phyloP scores from a whole-genome alignment of 1,284 basidiomycete species.

The Puccinia hordei region DNA sequence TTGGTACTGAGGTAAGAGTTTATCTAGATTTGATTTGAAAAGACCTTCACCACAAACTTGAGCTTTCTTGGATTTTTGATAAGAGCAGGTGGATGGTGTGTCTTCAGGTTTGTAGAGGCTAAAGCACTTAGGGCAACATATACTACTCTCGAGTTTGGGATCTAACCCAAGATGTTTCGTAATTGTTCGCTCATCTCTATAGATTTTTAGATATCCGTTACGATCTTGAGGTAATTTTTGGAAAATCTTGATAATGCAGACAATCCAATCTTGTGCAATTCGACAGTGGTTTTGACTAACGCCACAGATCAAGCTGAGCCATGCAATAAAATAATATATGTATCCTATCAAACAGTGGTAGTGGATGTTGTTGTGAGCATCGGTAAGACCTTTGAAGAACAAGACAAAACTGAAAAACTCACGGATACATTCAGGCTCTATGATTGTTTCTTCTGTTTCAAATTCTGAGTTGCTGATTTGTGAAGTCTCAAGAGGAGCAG shows the following conservation, averaged over 20 bases:
- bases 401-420: neutral
- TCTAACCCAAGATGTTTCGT: too few species aligned
- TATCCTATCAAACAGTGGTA: neutral
- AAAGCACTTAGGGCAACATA: slow-evolving; percentile 29
- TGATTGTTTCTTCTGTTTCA: too few species aligned
- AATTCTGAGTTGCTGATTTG: too few species aligned
- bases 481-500: neutral
- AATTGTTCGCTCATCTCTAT: too few species aligned
- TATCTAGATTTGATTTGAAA: neutral
- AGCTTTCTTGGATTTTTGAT: neutral
- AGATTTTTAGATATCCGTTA: too few species aligned
- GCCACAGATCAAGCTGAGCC: slow-evolving; percentile 1
- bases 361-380: neutral
- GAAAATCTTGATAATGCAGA: too few species aligned
- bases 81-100: slow-evolving; percentile 7
- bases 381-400: neutral
- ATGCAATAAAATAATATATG: neutral
- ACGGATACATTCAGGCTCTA: neutral
- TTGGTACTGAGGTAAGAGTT: neutral
- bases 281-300: too few species aligned
- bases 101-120: slow-evolving; percentile 5
- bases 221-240: too few species aligned
- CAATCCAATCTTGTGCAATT: too few species aligned
- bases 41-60: neutral
- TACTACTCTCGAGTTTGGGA: slow-evolving; percentile 2